Conservation (phyloP, 2,329 filamentous ascomycete genomes). For the Colletotrichum lini region DNA sequence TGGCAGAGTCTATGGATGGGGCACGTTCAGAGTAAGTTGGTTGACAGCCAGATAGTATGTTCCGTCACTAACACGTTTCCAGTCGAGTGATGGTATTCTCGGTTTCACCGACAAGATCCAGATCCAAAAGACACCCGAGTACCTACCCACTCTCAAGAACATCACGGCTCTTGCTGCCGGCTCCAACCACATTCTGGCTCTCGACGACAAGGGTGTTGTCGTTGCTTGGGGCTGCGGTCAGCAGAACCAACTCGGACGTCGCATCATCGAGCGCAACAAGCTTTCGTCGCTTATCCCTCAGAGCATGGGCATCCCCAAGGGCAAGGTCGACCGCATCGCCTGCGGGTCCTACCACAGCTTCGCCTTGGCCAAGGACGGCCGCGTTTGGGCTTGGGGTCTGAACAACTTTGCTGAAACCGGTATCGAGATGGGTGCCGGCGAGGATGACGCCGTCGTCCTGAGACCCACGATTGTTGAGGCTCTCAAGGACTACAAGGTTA, state of each 20-base stretch:
- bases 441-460: constrained; percentile 80
- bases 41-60: neutral
- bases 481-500: constrained; percentile 75
- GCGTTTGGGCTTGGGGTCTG: constrained; percentile 86
- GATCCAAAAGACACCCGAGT: constrained; percentile 61
- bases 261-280: constrained; percentile 72
- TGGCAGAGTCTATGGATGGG: constrained; percentile 86
- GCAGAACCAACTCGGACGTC: constrained; percentile 74
- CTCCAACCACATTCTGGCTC: constrained; percentile 79
- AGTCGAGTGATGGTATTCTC: constrained; percentile 73
- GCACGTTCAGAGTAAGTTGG: constrained; percentile 74
- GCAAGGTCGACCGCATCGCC: constrained; percentile 77
- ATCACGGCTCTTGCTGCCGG: constrained; percentile 76
- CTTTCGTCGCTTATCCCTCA: constrained; percentile 74
- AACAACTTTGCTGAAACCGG: constrained; percentile 91
- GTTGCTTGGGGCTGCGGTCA: constrained; percentile 81
- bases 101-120: constrained; percentile 71
- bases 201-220: constrained; percentile 75
- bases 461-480: constrained; percentile 77
- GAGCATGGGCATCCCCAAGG: constrained; percentile 72
- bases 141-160: constrained; percentile 74
- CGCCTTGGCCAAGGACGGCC: constrained; percentile 78
- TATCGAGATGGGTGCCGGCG: constrained; percentile 70
- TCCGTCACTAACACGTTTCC: constrained; percentile 10
- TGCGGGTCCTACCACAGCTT: constrained; percentile 86